Evolutionary conservation across 169 alveolate genomes (phyloP), one percentile per base, ranked within the genome.

Genomic region (Pseudocohnilembus persalinus): DNA sequence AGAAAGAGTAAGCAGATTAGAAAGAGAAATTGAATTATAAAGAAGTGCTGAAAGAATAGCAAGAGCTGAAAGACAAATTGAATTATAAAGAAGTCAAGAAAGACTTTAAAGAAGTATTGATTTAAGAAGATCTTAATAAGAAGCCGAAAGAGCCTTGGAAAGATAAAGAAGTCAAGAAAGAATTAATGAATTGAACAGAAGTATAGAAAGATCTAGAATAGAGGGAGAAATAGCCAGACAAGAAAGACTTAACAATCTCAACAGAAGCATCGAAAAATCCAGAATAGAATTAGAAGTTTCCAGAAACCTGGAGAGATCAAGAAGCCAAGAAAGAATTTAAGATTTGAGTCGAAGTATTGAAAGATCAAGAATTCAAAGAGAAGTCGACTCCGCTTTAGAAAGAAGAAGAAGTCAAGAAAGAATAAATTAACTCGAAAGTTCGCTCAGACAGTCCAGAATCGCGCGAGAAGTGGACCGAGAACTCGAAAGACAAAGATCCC

Each of bases 171-270:
- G 27, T n/a, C 29, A 49, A 49, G 68, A 28, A 33, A 75, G 29
- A 64, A 31, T 49, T 65, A 72, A 24, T 82, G 74, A 32, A 81
- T 72, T n/a, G 73, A 82, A 33, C 78, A 30, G 78, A 29, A 11
- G 25, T 24, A 30, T 29, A 4, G 33, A 74, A 30, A 74, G 78
- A 29, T 30, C 78, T 74, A 49, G 20, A 49, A 4, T 49, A 11
- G 68, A 49, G 20, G 4, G 4, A 20, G 68, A 49, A 49, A n/a
- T n/a, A n/a, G 20, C 26, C 4, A 49, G 68, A 11, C 68, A 49
- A 49, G 68, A 49, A 4, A 49, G 68, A 49, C 68, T 49, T 20
- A n/a, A n/a, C n/a, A n/a, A n/a, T n/a, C n/a, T n/a, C n/a, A 49
- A 49, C 68, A 49, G 68, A 49, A 11, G 26, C 20, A 49, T 49